Evolutionary conservation across 805 yeast species (phyloP).

Genomic region (Schwanniomyces yamadae): DNA sequence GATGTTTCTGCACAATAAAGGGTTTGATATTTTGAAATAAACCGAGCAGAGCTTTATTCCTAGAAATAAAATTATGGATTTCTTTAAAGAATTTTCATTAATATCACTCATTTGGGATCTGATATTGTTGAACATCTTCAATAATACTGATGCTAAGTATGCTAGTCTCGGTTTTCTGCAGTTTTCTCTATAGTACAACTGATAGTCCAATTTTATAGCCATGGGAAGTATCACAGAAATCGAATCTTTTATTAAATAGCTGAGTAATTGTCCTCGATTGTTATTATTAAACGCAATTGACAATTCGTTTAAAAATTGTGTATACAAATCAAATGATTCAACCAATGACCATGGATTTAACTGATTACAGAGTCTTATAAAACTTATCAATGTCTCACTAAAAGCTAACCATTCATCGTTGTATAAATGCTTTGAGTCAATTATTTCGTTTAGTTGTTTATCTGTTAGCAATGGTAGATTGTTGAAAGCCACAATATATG

Average conservation of each 20-base stretch:
- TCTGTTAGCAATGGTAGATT: conserved; percentile 14
- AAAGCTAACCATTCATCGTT: conserved; percentile 47
- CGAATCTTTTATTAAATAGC: conserved; percentile 34
- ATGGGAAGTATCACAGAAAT: conserved; percentile 44
- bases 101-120: conserved; percentile 45
- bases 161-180: conserved; percentile 45
- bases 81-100: conserved; percentile 42
- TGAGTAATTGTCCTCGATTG: conserved; percentile 36
- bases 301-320: conserved; percentile 46
- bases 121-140: conserved; percentile 60
- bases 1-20: conserved; percentile 59
- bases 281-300: conserved; percentile 50
- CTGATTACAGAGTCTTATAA: conserved; percentile 47
- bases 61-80: conserved; percentile 49
- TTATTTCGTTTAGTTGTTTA: conserved; percentile 13
- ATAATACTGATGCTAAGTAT: conserved; percentile 51
- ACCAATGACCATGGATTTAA: conserved; percentile 53
- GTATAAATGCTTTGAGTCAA: conserved; percentile 23
- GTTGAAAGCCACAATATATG: conserved; percentile 25
- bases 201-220: conserved; percentile 37
- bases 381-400: conserved; percentile 43
- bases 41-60: conserved; percentile 55
- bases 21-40: conserved; percentile 55
- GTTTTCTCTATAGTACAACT: conserved; percentile 43
- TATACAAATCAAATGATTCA: conserved; percentile 54